These are phyloP conservation scores for Avicennia marina DNA, from an alignment of 257 asterid species.

Conservation along the genomic window DNA sequence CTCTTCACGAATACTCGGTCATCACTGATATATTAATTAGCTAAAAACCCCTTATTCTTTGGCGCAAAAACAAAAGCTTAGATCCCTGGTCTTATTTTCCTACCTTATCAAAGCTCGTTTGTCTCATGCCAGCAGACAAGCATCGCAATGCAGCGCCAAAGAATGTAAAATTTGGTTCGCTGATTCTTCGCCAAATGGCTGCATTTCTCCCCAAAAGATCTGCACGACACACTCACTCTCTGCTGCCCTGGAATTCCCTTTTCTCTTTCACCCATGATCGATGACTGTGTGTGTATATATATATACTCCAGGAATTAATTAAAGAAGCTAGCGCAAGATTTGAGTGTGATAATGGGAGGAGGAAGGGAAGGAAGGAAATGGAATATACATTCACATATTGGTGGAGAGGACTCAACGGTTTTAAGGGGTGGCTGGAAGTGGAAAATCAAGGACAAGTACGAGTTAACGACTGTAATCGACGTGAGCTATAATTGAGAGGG, in stretches of 20 bases:
- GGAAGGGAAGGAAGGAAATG: too few species aligned
- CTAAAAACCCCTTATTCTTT: too few species aligned
- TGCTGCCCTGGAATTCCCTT: too few species aligned
- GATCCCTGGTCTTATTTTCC: too few species aligned
- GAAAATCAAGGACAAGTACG: slow-evolving; percentile 21
- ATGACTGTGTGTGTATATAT: too few species aligned
- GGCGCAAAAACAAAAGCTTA: too few species aligned
- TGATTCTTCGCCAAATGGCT: slow-evolving; percentile 48
- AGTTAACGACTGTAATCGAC: slow-evolving; percentile 11
- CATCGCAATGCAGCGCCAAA: slow-evolving; percentile 77
- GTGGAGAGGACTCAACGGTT: slow-evolving; percentile 2
- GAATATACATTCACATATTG: not conserved
- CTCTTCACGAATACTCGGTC: too few species aligned
- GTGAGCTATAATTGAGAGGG: slow-evolving; percentile 16
- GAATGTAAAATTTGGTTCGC: slow-evolving; percentile 66
- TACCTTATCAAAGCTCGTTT: too few species aligned
- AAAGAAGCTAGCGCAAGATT: too few species aligned
- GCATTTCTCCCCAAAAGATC: slow-evolving; percentile 54
- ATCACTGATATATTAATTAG: too few species aligned
- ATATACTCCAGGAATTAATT: too few species aligned
- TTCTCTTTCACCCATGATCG: slow-evolving; percentile 29
- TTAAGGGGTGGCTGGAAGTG: slow-evolving; percentile 12
- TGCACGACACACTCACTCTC: slow-evolving; percentile 15
- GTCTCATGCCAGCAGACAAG: slow-evolving; percentile 78
- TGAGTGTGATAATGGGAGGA: not conserved